phyloP scores from a whole-genome alignment of 2,329 filamentous ascomycete species.

The Xylariales sp. region DNA sequence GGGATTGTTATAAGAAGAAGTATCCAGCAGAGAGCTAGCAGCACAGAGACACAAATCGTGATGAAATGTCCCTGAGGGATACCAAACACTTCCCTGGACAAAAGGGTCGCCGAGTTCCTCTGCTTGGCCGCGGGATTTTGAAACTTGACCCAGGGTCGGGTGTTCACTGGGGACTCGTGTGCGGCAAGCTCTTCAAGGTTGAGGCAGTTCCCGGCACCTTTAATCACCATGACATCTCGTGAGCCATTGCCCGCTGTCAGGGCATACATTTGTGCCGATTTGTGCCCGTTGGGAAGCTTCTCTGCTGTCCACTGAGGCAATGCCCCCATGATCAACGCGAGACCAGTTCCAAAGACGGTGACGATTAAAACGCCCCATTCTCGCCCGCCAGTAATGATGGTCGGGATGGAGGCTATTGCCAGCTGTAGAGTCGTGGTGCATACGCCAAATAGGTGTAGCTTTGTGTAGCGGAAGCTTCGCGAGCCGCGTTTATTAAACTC shows the following conservation, averaged over 20 bases:
- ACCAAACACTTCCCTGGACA: not conserved
- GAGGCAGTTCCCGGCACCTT: conserved; percentile 1
- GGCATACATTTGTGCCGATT: conserved; percentile 3
- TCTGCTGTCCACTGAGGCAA: conserved; percentile 16
- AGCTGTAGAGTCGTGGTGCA: conserved; percentile 8
- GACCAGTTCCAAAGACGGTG: conserved; percentile 4
- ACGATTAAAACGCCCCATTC: conserved; percentile 14
- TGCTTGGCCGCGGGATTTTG: not conserved
- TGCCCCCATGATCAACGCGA: conserved; percentile 6
- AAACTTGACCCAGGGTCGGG: conserved; percentile 1
- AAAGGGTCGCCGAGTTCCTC: not conserved
- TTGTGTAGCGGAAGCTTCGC: not conserved
- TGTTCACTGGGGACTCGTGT: not conserved
- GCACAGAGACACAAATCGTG: not conserved
- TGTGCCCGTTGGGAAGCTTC: conserved; percentile 12
- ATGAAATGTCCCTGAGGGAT: not conserved
- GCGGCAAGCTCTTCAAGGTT: conserved; percentile 10
- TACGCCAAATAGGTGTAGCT: conserved; percentile 3
- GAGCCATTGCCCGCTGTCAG: conserved; percentile 13
- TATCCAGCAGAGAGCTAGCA: conserved; percentile 9
- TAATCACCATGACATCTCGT: conserved; percentile 11
- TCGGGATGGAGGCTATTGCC: conserved; percentile 9
- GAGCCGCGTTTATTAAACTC: not conserved
- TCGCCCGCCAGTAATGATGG: conserved; percentile 6
- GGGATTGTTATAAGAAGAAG: conserved; percentile 9